These are phyloP conservation scores for Brettanomyces naardenensis DNA, from an alignment of 805 yeast species.

Conservation along the genomic window DNA sequence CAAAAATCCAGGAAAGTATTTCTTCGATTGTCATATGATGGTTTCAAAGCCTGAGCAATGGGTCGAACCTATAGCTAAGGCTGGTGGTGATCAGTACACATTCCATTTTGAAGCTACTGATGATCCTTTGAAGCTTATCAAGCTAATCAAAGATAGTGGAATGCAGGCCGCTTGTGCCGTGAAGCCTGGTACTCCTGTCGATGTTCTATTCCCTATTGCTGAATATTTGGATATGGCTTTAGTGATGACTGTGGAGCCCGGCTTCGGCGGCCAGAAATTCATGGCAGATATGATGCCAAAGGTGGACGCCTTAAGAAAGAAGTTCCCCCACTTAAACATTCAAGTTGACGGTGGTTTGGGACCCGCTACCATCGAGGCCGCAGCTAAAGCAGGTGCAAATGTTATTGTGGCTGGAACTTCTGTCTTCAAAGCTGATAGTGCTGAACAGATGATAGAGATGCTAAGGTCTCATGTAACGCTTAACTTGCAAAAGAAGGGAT, in stretches of 20 bases:
- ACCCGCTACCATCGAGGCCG: slow-evolving; percentile 71
- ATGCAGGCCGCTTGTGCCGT: slow-evolving; percentile 92
- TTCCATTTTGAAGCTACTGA: slow-evolving; percentile 92
- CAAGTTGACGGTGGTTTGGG: slow-evolving; percentile 98
- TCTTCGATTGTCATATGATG: slow-evolving; percentile 98
- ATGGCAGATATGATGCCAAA: slow-evolving; percentile 96
- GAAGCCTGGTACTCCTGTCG: slow-evolving; percentile 88
- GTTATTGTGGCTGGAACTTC: slow-evolving; percentile 97
- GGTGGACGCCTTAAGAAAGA: slow-evolving; percentile 65
- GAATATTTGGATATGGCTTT: slow-evolving; percentile 86
- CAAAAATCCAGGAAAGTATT: slow-evolving; percentile 17
- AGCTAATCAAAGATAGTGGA: slow-evolving; percentile 69
- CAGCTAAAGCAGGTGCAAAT: slow-evolving; percentile 97
- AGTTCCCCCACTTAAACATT: slow-evolving; percentile 74
- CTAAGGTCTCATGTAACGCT: slow-evolving; percentile 56
- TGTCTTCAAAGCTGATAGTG: slow-evolving; percentile 79
- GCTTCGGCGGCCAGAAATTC: slow-evolving; percentile 97
- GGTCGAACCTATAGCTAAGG: slow-evolving; percentile 86
- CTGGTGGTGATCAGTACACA: slow-evolving; percentile 94
- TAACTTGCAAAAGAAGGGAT: slow-evolving; percentile 28
- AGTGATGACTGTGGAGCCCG: slow-evolving; percentile 98
- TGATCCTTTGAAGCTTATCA: slow-evolving; percentile 66
- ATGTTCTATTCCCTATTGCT: slow-evolving; percentile 67
- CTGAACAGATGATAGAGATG: slow-evolving; percentile 62
- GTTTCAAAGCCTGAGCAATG: slow-evolving; percentile 86